Percentiles rank a stretch among this genome's conserved stretches.
Conservation (phyloP, 2,329 filamentous ascomycete species). For the Juglanconis oblonga region DNA sequence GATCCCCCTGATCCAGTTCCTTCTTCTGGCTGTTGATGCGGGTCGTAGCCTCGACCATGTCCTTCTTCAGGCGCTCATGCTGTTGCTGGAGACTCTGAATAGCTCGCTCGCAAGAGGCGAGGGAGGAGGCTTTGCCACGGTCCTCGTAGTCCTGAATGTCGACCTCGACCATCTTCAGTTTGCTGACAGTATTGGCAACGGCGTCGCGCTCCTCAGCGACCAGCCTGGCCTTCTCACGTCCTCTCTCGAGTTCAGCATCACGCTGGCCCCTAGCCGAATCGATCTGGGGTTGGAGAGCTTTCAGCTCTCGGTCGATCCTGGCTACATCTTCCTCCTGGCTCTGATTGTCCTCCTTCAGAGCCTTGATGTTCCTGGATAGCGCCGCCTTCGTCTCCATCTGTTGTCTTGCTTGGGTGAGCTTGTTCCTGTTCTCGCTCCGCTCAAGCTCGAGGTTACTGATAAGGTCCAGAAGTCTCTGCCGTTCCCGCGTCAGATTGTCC, state of each 20-base stretch:
- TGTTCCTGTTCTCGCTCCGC: constrained; percentile 69
- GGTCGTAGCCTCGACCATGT: constrained; percentile 64
- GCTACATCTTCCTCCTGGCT: constrained; percentile 70
- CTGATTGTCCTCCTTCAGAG: constrained; percentile 64
- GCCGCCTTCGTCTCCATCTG: constrained; percentile 79
- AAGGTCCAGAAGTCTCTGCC: constrained; percentile 66
- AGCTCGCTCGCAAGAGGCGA: constrained; percentile 66
- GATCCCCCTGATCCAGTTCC: constrained; percentile 74
- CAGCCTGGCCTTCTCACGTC: constrained; percentile 69
- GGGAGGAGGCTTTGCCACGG: constrained; percentile 68
- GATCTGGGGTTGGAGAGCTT: constrained; percentile 72
- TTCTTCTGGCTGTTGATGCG: constrained; percentile 76
- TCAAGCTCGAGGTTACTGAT: constrained; percentile 74
- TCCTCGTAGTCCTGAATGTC: constrained; percentile 80
- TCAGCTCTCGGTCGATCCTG: constrained; percentile 68
- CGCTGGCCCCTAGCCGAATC: constrained; percentile 71
- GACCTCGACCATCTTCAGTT: constrained; percentile 70
- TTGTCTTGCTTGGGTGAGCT: constrained; percentile 66
- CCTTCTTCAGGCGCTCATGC: constrained; percentile 63
- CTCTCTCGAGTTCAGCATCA: constrained; percentile 71
- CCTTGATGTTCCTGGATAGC: constrained; percentile 68
- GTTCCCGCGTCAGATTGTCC: constrained; percentile 64
- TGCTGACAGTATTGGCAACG: constrained; percentile 71
- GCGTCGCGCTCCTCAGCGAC: constrained; percentile 68
- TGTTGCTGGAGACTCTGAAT: constrained; percentile 66